Percentiles rank a stretch among this genome's conserved stretches.
Conservation (phyloP, 306 rosid species). For the Dalbergia cochinchinensis region DNA sequence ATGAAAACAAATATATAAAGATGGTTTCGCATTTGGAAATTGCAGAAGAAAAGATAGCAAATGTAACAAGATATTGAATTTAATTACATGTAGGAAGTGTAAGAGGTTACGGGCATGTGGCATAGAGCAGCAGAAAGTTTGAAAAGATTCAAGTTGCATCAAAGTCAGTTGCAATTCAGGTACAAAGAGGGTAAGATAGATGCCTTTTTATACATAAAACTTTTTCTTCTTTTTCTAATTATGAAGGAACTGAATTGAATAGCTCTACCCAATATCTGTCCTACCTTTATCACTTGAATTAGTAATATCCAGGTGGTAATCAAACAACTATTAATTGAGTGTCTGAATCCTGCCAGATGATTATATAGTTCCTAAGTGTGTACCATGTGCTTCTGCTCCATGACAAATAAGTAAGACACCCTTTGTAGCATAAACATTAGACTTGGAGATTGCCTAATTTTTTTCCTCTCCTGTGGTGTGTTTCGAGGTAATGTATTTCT, state of each 20-base stretch:
- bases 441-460: neutral
- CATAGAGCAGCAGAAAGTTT: slow-evolving; percentile 23
- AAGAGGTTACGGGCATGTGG: slow-evolving; percentile 30
- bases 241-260: neutral
- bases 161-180: slow-evolving; percentile 35
- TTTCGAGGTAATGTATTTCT: slow-evolving; percentile 29
- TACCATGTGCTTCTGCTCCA: slow-evolving; percentile 38
- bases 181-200: slow-evolving; percentile 36
- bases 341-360: slow-evolving; percentile 8
- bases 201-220: neutral
- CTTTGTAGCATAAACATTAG: slow-evolving; percentile 2
- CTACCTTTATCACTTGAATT: slow-evolving; percentile 1
- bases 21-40: slow-evolving; percentile 32
- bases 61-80: slow-evolving; percentile 36
- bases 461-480: neutral
- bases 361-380: slow-evolving; percentile 3
- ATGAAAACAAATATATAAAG: slow-evolving; percentile 35
- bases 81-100: slow-evolving; percentile 24
- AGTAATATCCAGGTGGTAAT: slow-evolving; percentile 18
- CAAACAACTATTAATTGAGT: neutral
- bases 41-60: slow-evolving; percentile 26
- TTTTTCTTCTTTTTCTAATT: neutral
- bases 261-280: slow-evolving; percentile 4
- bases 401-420: slow-evolving; percentile 17
- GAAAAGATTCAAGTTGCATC: slow-evolving; percentile 35